Percentiles rank a stretch among this genome's conserved stretches.
phyloP scores from a whole-genome alignment of 176 grass and related monocot genomes.

The Avena insularis region DNA sequence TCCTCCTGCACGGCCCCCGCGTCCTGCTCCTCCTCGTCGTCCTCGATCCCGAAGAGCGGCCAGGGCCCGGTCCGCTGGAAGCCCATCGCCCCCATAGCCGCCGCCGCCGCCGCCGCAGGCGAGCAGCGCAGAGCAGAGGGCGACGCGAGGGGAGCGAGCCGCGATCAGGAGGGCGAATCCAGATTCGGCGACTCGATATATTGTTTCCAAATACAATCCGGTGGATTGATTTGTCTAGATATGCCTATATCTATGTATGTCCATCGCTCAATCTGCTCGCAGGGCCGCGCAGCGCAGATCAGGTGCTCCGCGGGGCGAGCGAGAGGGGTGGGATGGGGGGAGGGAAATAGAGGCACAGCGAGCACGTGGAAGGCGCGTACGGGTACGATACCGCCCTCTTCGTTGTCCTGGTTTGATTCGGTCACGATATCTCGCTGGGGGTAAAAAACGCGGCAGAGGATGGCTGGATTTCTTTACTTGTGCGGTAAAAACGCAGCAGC shows the following conservation, averaged over 20 bases:
- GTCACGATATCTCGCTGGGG: no score
- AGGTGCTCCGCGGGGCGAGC: background rate
- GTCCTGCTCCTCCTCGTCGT: background rate
- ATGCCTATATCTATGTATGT: background rate
- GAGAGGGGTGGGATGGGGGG: background rate
- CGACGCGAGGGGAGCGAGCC: background rate
- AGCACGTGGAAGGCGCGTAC: background rate
- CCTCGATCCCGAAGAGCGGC: background rate
- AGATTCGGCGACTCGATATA: background rate
- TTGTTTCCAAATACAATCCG: background rate
- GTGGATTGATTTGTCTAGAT: background rate
- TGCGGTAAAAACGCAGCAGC: no score
- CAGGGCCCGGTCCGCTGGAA: background rate
- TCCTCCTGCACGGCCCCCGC: background rate
- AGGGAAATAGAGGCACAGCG: background rate
- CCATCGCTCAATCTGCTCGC: background rate
- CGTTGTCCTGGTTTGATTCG: no score
- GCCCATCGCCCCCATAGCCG: conserved; percentile 44
- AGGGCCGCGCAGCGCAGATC: background rate
- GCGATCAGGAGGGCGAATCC: background rate
- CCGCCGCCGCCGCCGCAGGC: background rate
- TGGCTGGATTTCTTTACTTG: no score
- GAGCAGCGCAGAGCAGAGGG: background rate
- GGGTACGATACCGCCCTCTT: background rate
- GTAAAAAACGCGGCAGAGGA: no score